phyloP scores from a whole-genome alignment of 2,329 filamentous ascomycete genomes.

The Aspergillus persii region DNA sequence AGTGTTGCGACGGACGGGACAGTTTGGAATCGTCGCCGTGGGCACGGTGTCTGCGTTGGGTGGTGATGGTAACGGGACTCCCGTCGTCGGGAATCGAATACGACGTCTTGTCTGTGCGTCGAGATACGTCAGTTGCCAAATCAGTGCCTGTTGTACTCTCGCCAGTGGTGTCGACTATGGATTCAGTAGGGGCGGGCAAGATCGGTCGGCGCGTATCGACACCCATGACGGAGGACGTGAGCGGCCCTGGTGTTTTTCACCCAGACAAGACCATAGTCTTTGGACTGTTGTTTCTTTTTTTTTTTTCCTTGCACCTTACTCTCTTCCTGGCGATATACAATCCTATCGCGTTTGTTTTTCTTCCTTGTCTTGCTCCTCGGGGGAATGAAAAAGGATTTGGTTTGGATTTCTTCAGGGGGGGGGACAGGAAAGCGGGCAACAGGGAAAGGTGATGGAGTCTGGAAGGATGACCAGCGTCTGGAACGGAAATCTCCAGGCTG shows the following conservation, averaged over 20 bases:
- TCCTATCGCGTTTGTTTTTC: not conserved
- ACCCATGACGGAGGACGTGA: slow-evolving; percentile 42
- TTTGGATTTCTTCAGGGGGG: not conserved
- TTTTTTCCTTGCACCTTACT: not conserved
- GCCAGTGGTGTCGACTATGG: slow-evolving; percentile 44
- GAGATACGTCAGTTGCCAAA: slow-evolving; percentile 51
- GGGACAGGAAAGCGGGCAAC: slow-evolving; percentile 5
- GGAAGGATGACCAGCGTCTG: slow-evolving; percentile 6
- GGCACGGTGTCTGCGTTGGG: slow-evolving; percentile 51
- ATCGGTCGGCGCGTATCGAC: slow-evolving; percentile 49
- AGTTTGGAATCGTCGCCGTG: slow-evolving; percentile 57
- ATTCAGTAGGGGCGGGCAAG: slow-evolving; percentile 52
- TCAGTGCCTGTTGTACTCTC: slow-evolving; percentile 46
- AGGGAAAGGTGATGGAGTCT: slow-evolving; percentile 10
- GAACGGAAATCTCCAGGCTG: slow-evolving; percentile 12
- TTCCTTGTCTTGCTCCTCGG: not conserved
- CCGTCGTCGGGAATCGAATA: slow-evolving; percentile 53
- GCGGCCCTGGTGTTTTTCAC: slow-evolving; percentile 19
- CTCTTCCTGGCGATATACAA: too few species aligned
- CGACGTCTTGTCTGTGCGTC: slow-evolving; percentile 50
- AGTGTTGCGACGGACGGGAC: slow-evolving; percentile 56
- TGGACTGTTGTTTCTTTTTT: slow-evolving; percentile 2
- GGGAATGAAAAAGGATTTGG: not conserved
- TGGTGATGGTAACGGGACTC: slow-evolving; percentile 87
- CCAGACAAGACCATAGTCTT: slow-evolving; percentile 37